Evolutionary conservation across 768 basidiomycete species (phyloP).

Genomic region (Rickenella mellea): DNA sequence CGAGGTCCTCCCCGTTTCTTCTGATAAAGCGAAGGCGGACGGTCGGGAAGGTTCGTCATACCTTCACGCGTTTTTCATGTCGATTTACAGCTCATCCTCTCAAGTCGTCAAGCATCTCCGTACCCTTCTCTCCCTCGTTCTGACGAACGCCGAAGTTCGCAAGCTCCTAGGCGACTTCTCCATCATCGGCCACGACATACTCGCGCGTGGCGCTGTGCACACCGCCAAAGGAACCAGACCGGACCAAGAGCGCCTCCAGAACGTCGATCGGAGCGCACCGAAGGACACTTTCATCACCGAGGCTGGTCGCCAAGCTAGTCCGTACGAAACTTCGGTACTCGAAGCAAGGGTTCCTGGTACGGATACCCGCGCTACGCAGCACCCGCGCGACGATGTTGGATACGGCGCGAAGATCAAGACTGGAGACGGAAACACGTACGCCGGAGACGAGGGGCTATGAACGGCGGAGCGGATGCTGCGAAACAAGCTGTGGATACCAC

Average conservation of each 20-base stretch:
- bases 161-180: slow-evolving; percentile 79
- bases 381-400: slow-evolving; percentile 39
- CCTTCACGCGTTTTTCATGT: too few relatives aligned
- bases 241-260: slow-evolving; percentile 43
- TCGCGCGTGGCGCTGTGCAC: slow-evolving; percentile 64
- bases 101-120: slow-evolving; percentile 78
- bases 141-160: slow-evolving; percentile 90
- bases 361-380: slow-evolving; percentile 29
- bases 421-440: slow-evolving; percentile 9
- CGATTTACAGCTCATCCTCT: too few relatives aligned
- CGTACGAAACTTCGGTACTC: slow-evolving; percentile 38
- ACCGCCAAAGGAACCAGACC: slow-evolving; percentile 66
- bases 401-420: slow-evolving; percentile 22
- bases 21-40: slow-evolving; percentile 47
- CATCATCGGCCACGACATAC: slow-evolving; percentile 73
- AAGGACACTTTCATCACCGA: slow-evolving; percentile 53
- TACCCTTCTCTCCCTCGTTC: slow-evolving; percentile 74
- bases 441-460: slow-evolving; percentile 18
- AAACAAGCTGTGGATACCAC: slow-evolving; percentile 10
- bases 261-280: slow-evolving; percentile 62
- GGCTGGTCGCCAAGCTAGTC: slow-evolving; percentile 29
- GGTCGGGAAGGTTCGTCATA: slow-evolving; percentile 26
- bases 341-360: slow-evolving; percentile 36
- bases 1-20: slow-evolving; percentile 37
- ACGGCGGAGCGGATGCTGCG: slow-evolving; percentile 11